Base-by-base conservation (phyloP, 164 flowering plant genomes). In the Vitis amurensis region DNA sequence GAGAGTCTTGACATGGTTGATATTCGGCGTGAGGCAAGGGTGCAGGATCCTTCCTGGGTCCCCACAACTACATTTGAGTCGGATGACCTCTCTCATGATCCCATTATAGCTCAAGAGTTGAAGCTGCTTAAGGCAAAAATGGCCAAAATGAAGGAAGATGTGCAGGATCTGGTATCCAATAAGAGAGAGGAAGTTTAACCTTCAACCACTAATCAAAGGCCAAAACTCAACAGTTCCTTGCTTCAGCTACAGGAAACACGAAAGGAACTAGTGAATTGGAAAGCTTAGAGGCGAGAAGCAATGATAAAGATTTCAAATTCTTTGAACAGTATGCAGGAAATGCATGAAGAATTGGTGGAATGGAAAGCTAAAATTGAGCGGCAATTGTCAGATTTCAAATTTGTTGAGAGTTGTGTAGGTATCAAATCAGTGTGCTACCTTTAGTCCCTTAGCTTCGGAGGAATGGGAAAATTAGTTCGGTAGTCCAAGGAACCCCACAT, bases 1-100 rank as follows among this genome's bases (percentile, higher is more conserved):
- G 87, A 84, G 74, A 79, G 72, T 72, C 85, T 83, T 50, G 83
- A 81, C 27, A 68, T 84, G 5, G 75, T 75, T 11, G 61, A 80
- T 15, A 63, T 76, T 29, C 62, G 79, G 49, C 70, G 50, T 23
- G 78, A 81, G 53, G 78, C 83, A 19, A 80, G 85, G 27, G 76
- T 78, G 61, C 59, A 70, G 15, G 84, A 81, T 71, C 80, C 84
- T 60, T 75, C 64, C 52, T 81, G 78, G 76, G 64, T 68, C 23
- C 80, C 82, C 8, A 82, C 79, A 64, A 59, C 77, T 58, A 56
- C 70, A 47, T 67, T 70, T 76, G 62, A 69, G 49, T 73, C 74
- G 58, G 78, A 82, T 19, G 48, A 27, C n/a, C 19, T 74, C 29
- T 16, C 27, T 48, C 67, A 59, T 50, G 75, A 74, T 55, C 61